phyloP scores from a whole-genome alignment of 176 grass and related monocot genomes.

The Paspalum vaginatum region DNA sequence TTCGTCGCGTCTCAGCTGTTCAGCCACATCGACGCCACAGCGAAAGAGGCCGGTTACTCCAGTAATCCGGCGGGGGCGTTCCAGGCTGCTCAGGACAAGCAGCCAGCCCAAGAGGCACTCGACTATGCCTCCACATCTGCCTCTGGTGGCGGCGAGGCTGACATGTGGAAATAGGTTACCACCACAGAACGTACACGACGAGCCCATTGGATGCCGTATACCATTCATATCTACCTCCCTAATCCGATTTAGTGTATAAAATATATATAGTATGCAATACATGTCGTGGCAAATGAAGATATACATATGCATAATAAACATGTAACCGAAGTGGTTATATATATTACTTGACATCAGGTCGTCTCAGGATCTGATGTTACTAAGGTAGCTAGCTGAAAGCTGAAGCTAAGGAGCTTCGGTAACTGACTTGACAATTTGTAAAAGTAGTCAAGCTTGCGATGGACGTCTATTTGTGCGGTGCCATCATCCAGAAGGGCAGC shows the following conservation, averaged over 20 bases:
- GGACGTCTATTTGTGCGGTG: constrained; percentile 63
- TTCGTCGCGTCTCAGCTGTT: constrained; percentile 87
- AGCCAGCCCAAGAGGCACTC: constrained; percentile 44
- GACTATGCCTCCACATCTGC: constrained; percentile 73
- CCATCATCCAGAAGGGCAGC: constrained; percentile 51
- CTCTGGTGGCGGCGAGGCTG: constrained; percentile 41
- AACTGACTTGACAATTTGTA: constrained; percentile 72
- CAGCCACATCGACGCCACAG: constrained; percentile 52
- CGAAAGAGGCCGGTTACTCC: constrained; percentile 51
- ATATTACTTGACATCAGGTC: constrained; percentile 50
- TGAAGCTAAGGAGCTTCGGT: constrained; percentile 57
- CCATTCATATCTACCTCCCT: constrained; percentile 24
- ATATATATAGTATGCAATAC: constrained; percentile 47
- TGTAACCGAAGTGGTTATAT: constrained; percentile 61
- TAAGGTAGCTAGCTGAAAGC: constrained; percentile 72
- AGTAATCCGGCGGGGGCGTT: constrained; percentile 29
- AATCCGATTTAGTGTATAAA: constrained; percentile 60
- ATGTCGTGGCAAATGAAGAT: constrained; percentile 40
- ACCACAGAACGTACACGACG: constrained; percentile 14
- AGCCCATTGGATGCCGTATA: constrained; percentile 33
- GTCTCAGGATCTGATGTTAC: constrained; percentile 37
- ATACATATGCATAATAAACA: constrained; percentile 55
- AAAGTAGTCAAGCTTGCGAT: constrained; percentile 63
- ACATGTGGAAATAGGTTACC: constrained; percentile 59
- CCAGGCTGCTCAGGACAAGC: constrained; percentile 40